A percentile compares a stretch with the other conserved stretches of the same genome.
Evolutionary conservation across 108 stramenopile species (phyloP).

Genomic region (Aureococcus anophagefferens): DNA sequence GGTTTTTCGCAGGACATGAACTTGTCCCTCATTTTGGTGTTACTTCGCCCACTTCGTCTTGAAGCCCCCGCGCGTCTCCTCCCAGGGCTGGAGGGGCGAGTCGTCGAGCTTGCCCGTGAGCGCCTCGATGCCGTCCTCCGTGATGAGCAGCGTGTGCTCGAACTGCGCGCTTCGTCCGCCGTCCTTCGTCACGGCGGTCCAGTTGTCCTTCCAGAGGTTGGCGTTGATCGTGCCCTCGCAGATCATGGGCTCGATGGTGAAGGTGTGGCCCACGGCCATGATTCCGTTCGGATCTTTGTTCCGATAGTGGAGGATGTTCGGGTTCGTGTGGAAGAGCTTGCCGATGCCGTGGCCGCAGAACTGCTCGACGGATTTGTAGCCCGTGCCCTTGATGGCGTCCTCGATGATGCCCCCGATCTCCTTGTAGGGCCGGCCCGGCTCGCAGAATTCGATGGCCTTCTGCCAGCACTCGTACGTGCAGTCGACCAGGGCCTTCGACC

Average conservation of each 20-base stretch:
- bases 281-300: slow-evolving; percentile 74
- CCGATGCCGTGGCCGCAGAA: slow-evolving; percentile 98
- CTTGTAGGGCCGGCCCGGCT: slow-evolving; percentile 70
- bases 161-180: slow-evolving; percentile 81
- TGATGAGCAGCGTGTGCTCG: slow-evolving; percentile 79
- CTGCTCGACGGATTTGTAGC: slow-evolving; percentile 62
- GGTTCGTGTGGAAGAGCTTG: slow-evolving; percentile 75
- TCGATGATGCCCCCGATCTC: slow-evolving; percentile 84
- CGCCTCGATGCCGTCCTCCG: slow-evolving; percentile 74
- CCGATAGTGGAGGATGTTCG: slow-evolving; percentile 87
- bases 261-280: slow-evolving; percentile 73
- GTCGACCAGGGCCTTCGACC: slow-evolving; percentile 56
- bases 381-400: slow-evolving; percentile 53
- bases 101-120: slow-evolving; percentile 67
- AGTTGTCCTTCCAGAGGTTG: slow-evolving; percentile 87
- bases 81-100: slow-evolving; percentile 77
- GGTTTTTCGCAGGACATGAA: no score
- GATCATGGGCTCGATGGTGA: slow-evolving; percentile 99
- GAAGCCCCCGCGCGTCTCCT: slow-evolving; percentile 56
- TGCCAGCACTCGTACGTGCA: slow-evolving; percentile 53
- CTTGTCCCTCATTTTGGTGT: no score
- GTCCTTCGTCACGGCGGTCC: slow-evolving; percentile 85
- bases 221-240: slow-evolving; percentile 62
- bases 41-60: slow-evolving; percentile 67
- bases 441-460: slow-evolving; percentile 29